Base-by-base conservation (phyloP, 345 rosid species). In the Ceriops decandra region DNA sequence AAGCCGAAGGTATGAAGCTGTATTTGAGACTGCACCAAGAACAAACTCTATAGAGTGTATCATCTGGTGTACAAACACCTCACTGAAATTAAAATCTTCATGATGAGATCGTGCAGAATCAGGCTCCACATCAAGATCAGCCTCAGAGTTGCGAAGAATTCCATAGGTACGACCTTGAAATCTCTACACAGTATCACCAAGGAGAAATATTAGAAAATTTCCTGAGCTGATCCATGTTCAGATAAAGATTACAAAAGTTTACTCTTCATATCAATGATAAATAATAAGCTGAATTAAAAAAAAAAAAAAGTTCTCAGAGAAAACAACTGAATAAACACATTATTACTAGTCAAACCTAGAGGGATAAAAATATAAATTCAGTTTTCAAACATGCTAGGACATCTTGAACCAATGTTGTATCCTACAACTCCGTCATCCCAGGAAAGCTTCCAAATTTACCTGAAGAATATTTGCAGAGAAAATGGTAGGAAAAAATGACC, bases 1-100 rank as follows among this genome's bases (percentile, higher is more conserved):
- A 60, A 93, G 96, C 73, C 98, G 97, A 82, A 93, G 97, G 83
- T 91, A 93, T 28, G 98, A 93, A 71, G 98, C 97, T 35, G 97
- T 93, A 81, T 93, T 93, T 62, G 98, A 93, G 73, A 93, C 97
- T 73, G 98, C 87, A 62, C 96, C 98, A 38, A 93, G 90, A 74
- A 93, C 90, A 69, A 91, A 91, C 81, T 93, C 98, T 73, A 93
- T 91, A 65, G 97, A 93, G 81, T 93, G 97, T 81, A 93, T 91
- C 97, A 93, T 81, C 82, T 93, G 98, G 86, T 93, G 98, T 85
- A 93, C 98, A 85, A 93, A 93, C 68, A 91, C 82, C 86, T 93
- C 98, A 75, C 97, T 88, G 78, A 93, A 91, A 80, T 93, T 91
- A 67, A 93, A 93, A 63, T 93, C 98, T 77, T 88, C 96, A 30